Percentiles rank a stretch among this genome's conserved stretches.
Evolutionary conservation across 768 basidiomycete species (phyloP).

Genomic region (Aureoboletus auriporus): DNA sequence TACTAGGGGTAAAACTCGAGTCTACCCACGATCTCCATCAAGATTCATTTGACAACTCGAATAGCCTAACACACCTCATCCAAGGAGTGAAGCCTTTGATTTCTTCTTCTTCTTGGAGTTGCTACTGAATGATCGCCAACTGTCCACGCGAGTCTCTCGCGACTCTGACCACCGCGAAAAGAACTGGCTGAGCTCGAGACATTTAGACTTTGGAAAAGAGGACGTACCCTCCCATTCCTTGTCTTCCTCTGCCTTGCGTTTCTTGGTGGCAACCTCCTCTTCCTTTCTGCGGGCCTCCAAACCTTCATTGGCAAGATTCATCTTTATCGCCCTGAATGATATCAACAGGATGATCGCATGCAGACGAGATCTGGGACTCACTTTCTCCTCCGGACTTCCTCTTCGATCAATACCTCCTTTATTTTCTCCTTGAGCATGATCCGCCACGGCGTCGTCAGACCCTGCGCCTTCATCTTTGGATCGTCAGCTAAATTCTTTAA

Average conservation of each 20-base stretch:
- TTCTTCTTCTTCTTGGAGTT: conserved; percentile 82
- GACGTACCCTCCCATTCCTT: conserved; percentile 81
- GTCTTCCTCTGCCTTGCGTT: conserved; percentile 88
- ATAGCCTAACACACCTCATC: conserved; percentile 36
- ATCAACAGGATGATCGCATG: conserved; percentile 1
- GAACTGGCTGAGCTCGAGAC: background rate
- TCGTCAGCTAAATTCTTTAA: conserved; percentile 43
- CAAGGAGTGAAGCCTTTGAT: conserved; percentile 60
- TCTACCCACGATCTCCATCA: background rate
- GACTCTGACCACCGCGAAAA: conserved; percentile 41
- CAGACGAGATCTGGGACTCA: conserved; percentile 32
- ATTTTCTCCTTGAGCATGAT: conserved; percentile 63
- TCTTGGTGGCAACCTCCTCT: conserved; percentile 70
- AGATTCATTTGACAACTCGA: background rate
- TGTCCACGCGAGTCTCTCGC: conserved; percentile 78
- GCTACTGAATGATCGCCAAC: conserved; percentile 73
- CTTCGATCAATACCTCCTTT: conserved; percentile 86
- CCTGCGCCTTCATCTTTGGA: conserved; percentile 29
- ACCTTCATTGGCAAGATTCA: conserved; percentile 90
- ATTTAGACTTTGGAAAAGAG: background rate
- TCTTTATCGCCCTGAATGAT: conserved; percentile 72
- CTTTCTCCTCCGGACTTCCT: conserved; percentile 84
- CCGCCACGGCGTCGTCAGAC: conserved; percentile 56
- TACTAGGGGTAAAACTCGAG: conserved; percentile 13
- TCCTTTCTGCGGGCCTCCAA: conserved; percentile 92